A percentile compares a stretch with the other conserved stretches of the same genome.
phyloP scores from a whole-genome alignment of 163 green algal genomes.

The Coccomyxa subellipsoidea region DNA sequence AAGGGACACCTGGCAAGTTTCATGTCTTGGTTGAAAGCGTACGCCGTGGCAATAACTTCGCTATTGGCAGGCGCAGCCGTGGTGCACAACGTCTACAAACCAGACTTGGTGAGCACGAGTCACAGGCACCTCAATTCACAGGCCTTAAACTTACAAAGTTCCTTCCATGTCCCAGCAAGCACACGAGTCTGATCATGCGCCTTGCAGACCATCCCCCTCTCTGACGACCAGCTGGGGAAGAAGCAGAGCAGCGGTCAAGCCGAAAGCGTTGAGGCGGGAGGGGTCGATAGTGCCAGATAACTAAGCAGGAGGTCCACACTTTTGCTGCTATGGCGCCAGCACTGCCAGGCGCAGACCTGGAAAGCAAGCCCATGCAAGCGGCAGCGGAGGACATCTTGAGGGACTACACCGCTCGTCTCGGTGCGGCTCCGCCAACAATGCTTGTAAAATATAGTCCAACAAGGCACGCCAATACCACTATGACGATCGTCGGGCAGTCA shows the following conservation, averaged over 20 bases:
- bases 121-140: background rate
- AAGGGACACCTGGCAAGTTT: background rate
- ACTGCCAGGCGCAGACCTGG: no score
- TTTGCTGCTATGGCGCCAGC: background rate
- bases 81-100: slow-evolving; percentile 84
- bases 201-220: background rate
- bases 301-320: background rate
- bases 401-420: background rate
- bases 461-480: no score
- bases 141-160: background rate
- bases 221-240: background rate
- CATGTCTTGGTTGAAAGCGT: slow-evolving; percentile 64
- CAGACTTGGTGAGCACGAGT: slow-evolving; percentile 65
- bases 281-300: background rate
- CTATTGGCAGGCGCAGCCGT: slow-evolving; percentile 77
- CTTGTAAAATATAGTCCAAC: no score
- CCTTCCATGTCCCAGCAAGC: no score
- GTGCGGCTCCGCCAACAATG: no score
- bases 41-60: slow-evolving; percentile 68
- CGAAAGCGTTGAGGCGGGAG: background rate
- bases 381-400: background rate
- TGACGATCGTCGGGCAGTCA: no score
- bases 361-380: background rate
- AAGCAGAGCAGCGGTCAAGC: background rate
- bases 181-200: background rate